Conservation (phyloP, 495 filamentous ascomycete genomes). For the Talaromyces wortmannii region DNA sequence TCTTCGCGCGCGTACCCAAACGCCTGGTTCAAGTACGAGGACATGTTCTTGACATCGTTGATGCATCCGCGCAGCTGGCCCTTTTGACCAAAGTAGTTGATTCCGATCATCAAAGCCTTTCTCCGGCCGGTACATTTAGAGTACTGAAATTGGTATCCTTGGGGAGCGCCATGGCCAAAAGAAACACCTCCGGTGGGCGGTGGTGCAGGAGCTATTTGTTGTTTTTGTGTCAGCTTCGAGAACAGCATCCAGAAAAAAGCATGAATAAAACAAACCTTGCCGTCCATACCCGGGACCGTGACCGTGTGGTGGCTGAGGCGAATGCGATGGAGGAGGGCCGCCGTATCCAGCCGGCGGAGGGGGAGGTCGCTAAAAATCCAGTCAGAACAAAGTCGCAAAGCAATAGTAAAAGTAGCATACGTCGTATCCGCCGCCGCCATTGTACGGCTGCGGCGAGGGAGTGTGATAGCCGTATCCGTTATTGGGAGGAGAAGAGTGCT, state of each 20-base stretch:
- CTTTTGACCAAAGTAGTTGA: conserved; percentile 95
- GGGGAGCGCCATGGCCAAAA: conserved; percentile 76
- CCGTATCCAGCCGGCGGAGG: conserved; percentile 23
- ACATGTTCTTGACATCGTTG: conserved; percentile 99
- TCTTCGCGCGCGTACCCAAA: conserved; percentile 94
- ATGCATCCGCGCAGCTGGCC: conserved; percentile 93
- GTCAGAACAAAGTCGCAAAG: conserved; percentile 9
- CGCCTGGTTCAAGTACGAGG: conserved; percentile 78
- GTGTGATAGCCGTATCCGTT: conserved; percentile 42
- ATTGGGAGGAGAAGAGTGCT: conserved; percentile 16
- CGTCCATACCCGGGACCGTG: conserved; percentile 28
- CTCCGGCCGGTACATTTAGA: conserved; percentile 85
- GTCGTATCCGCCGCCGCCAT: conserved; percentile 32
- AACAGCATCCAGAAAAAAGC: not conserved
- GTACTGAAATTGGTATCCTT: conserved; percentile 80
- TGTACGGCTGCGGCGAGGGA: conserved; percentile 28
- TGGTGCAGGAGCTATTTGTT: conserved; percentile 12
- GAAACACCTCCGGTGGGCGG: conserved; percentile 38
- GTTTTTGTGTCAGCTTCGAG: not conserved
- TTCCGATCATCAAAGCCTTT: conserved; percentile 92
- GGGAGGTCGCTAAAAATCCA: conserved; percentile 10
- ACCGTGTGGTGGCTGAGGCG: conserved; percentile 25
- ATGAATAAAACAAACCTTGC: conserved; percentile 20
- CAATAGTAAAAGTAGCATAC: conserved; percentile 14
- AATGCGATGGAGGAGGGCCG: conserved; percentile 16